Evolutionary conservation across 1,284 basidiomycete species (phyloP), one percentile per base, ranked within the genome.

Genomic region (Papiliotrema fonsecae): DNA sequence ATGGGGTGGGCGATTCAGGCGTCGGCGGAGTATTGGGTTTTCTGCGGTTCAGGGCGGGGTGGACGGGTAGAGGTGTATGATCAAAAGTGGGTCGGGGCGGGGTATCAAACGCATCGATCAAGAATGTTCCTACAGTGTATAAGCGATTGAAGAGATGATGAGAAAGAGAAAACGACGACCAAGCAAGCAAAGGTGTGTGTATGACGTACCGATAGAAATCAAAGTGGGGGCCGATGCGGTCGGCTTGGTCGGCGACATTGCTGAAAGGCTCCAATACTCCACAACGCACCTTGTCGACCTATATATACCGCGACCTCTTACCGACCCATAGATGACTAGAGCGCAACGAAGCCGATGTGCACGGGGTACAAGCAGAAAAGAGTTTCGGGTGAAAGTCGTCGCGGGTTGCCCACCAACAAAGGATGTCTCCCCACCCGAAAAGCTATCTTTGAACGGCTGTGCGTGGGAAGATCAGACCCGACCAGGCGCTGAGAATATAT

Each of bases 51-150:
- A 35, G 34, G 9, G 19, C 13, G 31, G 45, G 45, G 18, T 39
- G 37, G 4, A 18, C 10, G 18, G 24, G 36, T 14, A 47, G 35
- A 10, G 37, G 39, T 6, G 21, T 42, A 4, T 21, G 5, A 27
- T 56, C 56, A 25, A 54, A 18, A 13, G 43, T 38, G 0, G 57
- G 56, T 3, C 47, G 47, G 13, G 65, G 56, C 7, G 57, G 52
- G 13, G 45, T 49, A 27, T 61, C 62, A 47, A 67, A 67, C 10
- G 56, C 56, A 47, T 67, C 65, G 43, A 67, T 62, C 26, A 67
- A 49, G 40, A 65, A 62, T 2, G 65, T 61, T 6, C 65, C 63
- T 65, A 26, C 14, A 11, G 37, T 19, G 32, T 7, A 11, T 32
- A 32, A n/a, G 9, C 6, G 22, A 38, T 21, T 11, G 13, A 16